Evolutionary conservation across 129 eudicot species (phyloP).

Genomic region (Glebionis coronaria): DNA sequence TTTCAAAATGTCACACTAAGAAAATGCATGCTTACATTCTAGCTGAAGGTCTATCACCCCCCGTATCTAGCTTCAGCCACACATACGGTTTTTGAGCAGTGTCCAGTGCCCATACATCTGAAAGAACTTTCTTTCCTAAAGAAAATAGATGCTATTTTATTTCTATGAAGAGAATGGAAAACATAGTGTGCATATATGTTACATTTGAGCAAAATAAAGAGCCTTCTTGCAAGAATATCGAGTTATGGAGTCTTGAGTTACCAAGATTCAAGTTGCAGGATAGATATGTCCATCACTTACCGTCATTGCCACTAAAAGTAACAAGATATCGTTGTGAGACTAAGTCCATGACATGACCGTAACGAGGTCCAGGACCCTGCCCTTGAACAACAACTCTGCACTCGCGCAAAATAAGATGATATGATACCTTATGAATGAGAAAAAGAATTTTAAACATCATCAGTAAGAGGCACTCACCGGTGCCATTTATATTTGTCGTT

Average conservation of each 20-base stretch:
- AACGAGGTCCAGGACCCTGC: slow-evolving; percentile 94
- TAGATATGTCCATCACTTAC: slow-evolving; percentile 38
- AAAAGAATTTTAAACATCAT: neutral
- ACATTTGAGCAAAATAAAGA: slow-evolving; percentile 6
- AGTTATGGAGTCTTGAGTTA: neutral
- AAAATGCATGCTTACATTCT: slow-evolving; percentile 69
- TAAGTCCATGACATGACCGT: slow-evolving; percentile 94
- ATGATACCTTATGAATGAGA: neutral
- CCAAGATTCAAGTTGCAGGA: neutral
- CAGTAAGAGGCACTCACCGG: slow-evolving; percentile 42
- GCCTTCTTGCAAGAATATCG: neutral
- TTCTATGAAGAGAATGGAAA: neutral
- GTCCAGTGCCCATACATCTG: slow-evolving; percentile 94
- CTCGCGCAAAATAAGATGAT: slow-evolving; percentile 20
- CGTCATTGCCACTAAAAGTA: slow-evolving; percentile 85
- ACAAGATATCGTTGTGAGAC: slow-evolving; percentile 94
- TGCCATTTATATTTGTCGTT: slow-evolving; percentile 97
- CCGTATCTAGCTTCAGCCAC: slow-evolving; percentile 83
- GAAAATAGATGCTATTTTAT: slow-evolving; percentile 14
- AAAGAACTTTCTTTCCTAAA: slow-evolving; percentile 86
- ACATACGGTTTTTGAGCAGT: slow-evolving; percentile 94
- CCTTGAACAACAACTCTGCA: slow-evolving; percentile 96
- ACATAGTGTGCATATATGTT: neutral
- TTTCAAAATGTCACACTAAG: slow-evolving; percentile 14
- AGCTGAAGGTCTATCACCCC: slow-evolving; percentile 96